Evolutionary conservation across 2,329 filamentous ascomycete species (phyloP), one percentile per base, ranked within the genome.

Genomic region (Periglandula ipomoeae): DNA sequence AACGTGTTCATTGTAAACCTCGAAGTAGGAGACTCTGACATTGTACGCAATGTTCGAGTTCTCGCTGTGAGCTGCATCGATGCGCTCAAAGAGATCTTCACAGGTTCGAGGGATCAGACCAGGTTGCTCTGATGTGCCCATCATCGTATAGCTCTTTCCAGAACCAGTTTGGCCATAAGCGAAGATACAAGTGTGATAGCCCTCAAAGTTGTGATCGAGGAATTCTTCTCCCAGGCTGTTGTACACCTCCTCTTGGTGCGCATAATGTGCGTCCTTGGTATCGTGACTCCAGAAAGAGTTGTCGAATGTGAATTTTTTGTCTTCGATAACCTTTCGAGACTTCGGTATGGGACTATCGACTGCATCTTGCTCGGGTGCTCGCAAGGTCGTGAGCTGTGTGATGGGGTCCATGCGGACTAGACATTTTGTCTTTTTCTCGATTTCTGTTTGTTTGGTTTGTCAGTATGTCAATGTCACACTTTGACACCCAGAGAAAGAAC

Each of bases 1-100:
- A 44, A 98, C 93, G 67, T 97, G 93, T 70, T 98, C 93, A 68
- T 98, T 98, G 78, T 98, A 98, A 53, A 98, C 93, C 65, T 98
- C 93, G 61, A 98, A 97, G 71, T 98, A 98, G 3, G 90, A 96
- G 24, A 97, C 93, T 54, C 93, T 86, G 55, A 98, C 93, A 59
- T 91, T 93, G 75, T 96, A 98, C 57, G 88, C 95, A 64, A 95
- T 89, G 67, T 93, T 94, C 47, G 89, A 86, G 41, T 86, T 86
- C 60, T 94, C 85, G 56, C 87, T 83, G 48, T 80, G 75, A 24
- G 80, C 76, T 39, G 82, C 79, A 55, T 91, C 85, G 63, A 98
- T 96, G 48, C 93, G 82, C 70, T 95, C 83, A 64, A 98, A 98
- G 45, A 98, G 76, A 67, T 96, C 93, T 66, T 95, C 85, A 67